A percentile compares a stretch with the other conserved stretches of the same genome.
phyloP scores from a whole-genome alignment of 2,329 filamentous ascomycete species.

The Plenodomus lindquistii region DNA sequence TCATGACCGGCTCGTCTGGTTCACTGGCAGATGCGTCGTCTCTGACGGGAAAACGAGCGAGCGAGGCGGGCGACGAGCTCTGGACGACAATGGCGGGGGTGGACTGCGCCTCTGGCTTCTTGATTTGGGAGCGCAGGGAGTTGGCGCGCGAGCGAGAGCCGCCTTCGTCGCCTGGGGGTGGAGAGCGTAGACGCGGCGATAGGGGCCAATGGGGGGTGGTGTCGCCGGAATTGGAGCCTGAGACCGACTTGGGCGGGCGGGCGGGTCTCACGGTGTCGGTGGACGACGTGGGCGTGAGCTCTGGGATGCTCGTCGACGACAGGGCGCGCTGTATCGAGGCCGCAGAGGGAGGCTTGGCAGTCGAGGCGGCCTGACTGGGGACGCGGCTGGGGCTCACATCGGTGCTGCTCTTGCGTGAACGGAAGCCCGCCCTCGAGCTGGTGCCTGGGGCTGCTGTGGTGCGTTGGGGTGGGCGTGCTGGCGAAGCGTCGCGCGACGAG shows the following conservation, averaged over 20 bases:
- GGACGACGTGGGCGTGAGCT: slow-evolving; percentile 62
- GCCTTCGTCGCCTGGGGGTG: slow-evolving; percentile 55
- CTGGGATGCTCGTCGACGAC: slow-evolving; percentile 69
- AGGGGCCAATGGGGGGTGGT: slow-evolving; percentile 71
- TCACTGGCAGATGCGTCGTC: slow-evolving; percentile 38
- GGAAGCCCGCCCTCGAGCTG: slow-evolving; percentile 32
- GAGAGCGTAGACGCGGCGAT: slow-evolving; percentile 77
- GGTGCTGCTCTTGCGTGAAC: slow-evolving; percentile 51
- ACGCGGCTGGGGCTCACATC: slow-evolving; percentile 48
- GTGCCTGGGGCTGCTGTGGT: slow-evolving; percentile 21
- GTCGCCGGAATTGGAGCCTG: slow-evolving; percentile 51
- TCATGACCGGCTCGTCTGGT: slow-evolving; percentile 42
- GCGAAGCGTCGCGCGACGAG: slow-evolving; percentile 54
- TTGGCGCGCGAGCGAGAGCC: slow-evolving; percentile 48
- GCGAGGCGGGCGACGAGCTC: slow-evolving; percentile 47
- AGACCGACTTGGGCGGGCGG: slow-evolving; percentile 65
- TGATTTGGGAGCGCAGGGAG: slow-evolving; percentile 46
- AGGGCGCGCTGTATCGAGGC: slow-evolving; percentile 68
- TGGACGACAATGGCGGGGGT: slow-evolving; percentile 53
- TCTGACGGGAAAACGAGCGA: slow-evolving; percentile 34
- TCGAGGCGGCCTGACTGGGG: slow-evolving; percentile 37
- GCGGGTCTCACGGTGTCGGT: slow-evolving; percentile 65
- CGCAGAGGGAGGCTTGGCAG: slow-evolving; percentile 60
- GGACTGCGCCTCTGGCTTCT: slow-evolving; percentile 33
- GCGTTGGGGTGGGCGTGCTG: slow-evolving; percentile 43